Conservation (phyloP, 2,329 filamentous ascomycete species). For the Capronia epimyces region DNA sequence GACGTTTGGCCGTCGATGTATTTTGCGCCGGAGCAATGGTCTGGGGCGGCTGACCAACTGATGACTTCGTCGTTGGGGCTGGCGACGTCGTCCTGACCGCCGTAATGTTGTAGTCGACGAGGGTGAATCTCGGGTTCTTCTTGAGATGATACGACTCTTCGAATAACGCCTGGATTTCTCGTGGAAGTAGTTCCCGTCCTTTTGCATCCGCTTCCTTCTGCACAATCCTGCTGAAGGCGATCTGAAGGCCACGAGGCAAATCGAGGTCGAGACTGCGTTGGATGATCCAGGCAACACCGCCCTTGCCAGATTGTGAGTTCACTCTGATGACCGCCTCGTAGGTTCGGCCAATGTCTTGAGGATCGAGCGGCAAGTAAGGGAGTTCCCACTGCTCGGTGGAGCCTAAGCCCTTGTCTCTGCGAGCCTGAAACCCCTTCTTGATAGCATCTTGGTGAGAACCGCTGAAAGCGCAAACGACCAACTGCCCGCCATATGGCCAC, state of each 20-base stretch:
- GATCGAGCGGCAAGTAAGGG: slow-evolving; percentile 89
- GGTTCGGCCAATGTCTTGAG: slow-evolving; percentile 87
- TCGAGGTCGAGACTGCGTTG: slow-evolving; percentile 83
- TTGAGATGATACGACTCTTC: slow-evolving; percentile 80
- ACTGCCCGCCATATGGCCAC: slow-evolving; percentile 81
- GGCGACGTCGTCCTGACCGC: slow-evolving; percentile 75
- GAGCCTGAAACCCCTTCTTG: slow-evolving; percentile 72
- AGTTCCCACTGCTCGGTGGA: slow-evolving; percentile 72
- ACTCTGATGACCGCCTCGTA: slow-evolving; percentile 97
- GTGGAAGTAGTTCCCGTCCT: slow-evolving; percentile 75
- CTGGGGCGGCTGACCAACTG: slow-evolving; percentile 45
- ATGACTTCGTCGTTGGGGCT: slow-evolving; percentile 60
- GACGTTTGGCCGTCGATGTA: slow-evolving; percentile 69
- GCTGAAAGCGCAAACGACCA: slow-evolving; percentile 89
- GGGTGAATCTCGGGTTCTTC: slow-evolving; percentile 73
- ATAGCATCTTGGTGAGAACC: slow-evolving; percentile 94
- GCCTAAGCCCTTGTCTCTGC: slow-evolving; percentile 55
- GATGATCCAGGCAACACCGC: slow-evolving; percentile 90
- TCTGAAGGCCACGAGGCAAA: slow-evolving; percentile 82
- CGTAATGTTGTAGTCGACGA: slow-evolving; percentile 87
- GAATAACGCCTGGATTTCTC: slow-evolving; percentile 83
- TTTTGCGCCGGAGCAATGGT: slow-evolving; percentile 39
- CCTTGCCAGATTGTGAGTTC: slow-evolving; percentile 94
- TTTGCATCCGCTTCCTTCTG: slow-evolving; percentile 74
- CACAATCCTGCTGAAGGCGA: slow-evolving; percentile 83